Percentiles rank a stretch among this genome's conserved stretches.
Evolutionary conservation across 495 filamentous ascomycete genomes (phyloP).

Genomic region (Cudoniella acicularis): DNA sequence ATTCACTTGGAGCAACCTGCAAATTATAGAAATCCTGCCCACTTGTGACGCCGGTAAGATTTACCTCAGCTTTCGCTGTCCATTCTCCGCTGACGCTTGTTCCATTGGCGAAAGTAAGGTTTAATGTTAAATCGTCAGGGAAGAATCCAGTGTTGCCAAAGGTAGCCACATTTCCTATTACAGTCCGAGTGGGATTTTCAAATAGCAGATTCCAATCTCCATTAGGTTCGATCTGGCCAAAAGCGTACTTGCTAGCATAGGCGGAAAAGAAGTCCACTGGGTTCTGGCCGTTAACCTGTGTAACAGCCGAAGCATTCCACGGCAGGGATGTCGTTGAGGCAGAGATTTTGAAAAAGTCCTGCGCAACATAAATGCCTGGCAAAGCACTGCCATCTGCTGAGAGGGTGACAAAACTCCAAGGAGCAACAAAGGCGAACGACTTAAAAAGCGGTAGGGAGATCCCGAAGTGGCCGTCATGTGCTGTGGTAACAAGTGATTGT

Average conservation of each 20-base stretch:
- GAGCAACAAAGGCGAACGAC: not conserved
- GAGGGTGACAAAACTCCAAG: not conserved
- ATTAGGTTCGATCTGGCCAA: conserved; percentile 39
- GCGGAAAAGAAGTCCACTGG: conserved; percentile 22
- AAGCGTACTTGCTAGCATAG: conserved; percentile 33
- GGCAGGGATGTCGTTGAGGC: not conserved
- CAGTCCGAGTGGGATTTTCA: conserved; percentile 33
- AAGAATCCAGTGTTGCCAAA: not conserved
- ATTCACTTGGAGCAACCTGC: not conserved
- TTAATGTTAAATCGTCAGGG: not conserved
- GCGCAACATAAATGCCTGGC: not conserved
- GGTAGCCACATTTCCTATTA: conserved; percentile 29
- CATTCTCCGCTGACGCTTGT: not conserved
- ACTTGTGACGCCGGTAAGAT: not conserved
- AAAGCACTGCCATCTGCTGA: not conserved
- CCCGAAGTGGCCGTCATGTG: not conserved
- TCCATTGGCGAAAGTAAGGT: not conserved
- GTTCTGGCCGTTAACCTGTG: not conserved
- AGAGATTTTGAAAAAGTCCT: not conserved
- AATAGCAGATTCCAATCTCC: conserved; percentile 47
- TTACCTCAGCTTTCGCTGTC: not conserved
- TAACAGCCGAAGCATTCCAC: not conserved
- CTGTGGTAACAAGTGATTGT: not conserved
- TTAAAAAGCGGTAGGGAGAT: not conserved
- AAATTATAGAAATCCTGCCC: not conserved